Percentiles rank a stretch among this genome's conserved stretches.
phyloP scores from a whole-genome alignment of 2,329 filamentous ascomycete species.

The Endothia cerciana region DNA sequence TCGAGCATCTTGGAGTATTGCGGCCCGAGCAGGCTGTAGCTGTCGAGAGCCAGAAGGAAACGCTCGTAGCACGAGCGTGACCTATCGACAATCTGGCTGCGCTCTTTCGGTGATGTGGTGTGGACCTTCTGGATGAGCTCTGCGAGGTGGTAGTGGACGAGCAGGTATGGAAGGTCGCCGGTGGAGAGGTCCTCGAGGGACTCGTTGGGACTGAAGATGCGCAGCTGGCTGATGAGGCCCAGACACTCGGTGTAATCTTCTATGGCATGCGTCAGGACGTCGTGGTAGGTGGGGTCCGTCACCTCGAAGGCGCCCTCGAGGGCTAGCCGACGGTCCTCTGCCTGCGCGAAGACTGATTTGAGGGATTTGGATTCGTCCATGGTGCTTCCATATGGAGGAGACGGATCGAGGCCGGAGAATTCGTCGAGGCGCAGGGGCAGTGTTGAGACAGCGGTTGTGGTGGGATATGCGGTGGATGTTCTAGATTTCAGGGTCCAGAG shows the following conservation, averaged over 20 bases:
- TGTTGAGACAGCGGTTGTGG: not conserved
- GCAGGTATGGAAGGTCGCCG: conserved; percentile 81
- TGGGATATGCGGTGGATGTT: not conserved
- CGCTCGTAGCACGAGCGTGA: conserved; percentile 75
- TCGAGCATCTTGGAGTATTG: conserved; percentile 72
- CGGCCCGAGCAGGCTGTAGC: conserved; percentile 72
- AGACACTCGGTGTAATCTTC: conserved; percentile 74
- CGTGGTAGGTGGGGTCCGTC: conserved; percentile 67
- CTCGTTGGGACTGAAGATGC: conserved; percentile 91
- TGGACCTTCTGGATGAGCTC: conserved; percentile 75
- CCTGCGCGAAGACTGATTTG: conserved; percentile 52
- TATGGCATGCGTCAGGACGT: conserved; percentile 69
- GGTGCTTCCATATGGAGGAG: conserved; percentile 32
- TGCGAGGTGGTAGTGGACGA: conserved; percentile 77
- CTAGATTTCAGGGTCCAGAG: conserved; percentile 7
- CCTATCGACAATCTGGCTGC: conserved; percentile 63
- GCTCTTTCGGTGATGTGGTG: conserved; percentile 54
- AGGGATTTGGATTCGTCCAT: conserved; percentile 53
- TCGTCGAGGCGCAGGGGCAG: not conserved
- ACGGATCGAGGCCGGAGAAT: not conserved
- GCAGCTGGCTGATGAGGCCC: conserved; percentile 68
- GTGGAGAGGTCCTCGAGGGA: conserved; percentile 84
- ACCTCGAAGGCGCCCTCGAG: conserved; percentile 69
- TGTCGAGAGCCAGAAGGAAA: conserved; percentile 77
- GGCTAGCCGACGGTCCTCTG: conserved; percentile 55